Evolutionary conservation across 2,329 filamentous ascomycete genomes (phyloP), one percentile per base, ranked within the genome.

Genomic region (Pseudocercospora musae): DNA sequence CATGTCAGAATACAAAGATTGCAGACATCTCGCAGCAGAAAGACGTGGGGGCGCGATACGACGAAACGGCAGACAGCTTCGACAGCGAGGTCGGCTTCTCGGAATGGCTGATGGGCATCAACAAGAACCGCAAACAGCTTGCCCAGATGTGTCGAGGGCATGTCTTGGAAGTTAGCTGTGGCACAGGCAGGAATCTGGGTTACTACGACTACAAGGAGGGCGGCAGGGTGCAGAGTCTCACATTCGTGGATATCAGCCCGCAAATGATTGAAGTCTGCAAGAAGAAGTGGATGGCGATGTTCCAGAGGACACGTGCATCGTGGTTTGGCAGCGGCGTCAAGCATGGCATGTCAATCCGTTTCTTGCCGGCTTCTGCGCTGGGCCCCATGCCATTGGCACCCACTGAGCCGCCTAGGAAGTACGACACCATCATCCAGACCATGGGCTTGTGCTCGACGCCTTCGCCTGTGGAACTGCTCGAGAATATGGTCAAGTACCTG

Each of bases 391-490:
- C 76, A 7, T 73, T 76, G 8, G 77, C 79, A 7, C 79, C 78
- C 27, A 65, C 59, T 0, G 42, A 62, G 2, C 63, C 65, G 0
- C 64, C 66, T 2, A 68, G 75, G 11, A 76, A 77, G 31, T 83
- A 80, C 69, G 80, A 82, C 59, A 81, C 80, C 0, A 78, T 83
- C 42, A 70, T 83, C 50, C 80, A 83, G 69, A 82, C 80, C 2
- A 82, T 82, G 79, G 81, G 81, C 5, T 71, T 83, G 7, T 83
- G 81, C 72, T 81, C 79, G 37, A 82, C 80, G 25, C 71, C 76
- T 6, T 73, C 78, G 54, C 81, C 81, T 2, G 76, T 76, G 33
- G 72, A 73, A 61, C 71, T 82, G 49, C 71, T 83, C 23, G 72
- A 72, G 66, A 82, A 79, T 63, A 74, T 83, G 42, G 78, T 76